phyloP scores from a whole-genome alignment of 192 early-diverging fungal genomes.

The Coemansia brasiliensis region DNA sequence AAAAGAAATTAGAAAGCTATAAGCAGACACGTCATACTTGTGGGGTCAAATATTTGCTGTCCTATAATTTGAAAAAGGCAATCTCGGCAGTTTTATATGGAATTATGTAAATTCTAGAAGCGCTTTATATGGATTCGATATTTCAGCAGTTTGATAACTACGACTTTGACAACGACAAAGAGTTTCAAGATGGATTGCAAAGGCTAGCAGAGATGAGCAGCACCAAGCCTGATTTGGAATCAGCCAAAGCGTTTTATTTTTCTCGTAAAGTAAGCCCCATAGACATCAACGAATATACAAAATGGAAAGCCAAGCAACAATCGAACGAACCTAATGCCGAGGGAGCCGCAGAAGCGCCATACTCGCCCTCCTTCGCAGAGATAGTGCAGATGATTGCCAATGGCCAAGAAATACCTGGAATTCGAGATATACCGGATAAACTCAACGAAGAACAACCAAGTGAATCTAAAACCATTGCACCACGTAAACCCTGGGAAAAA shows the following conservation, averaged over 20 bases:
- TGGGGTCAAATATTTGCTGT: background rate
- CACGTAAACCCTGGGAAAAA: slow-evolving; percentile 49
- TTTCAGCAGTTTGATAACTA: slow-evolving; percentile 31
- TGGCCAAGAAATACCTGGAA: slow-evolving; percentile 33
- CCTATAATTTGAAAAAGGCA: too few species aligned
- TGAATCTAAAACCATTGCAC: slow-evolving; percentile 20
- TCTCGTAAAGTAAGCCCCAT: slow-evolving; percentile 13
- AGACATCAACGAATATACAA: slow-evolving; percentile 10
- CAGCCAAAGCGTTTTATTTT: slow-evolving; percentile 42
- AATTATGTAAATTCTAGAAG: too few species aligned
- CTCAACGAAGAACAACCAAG: slow-evolving; percentile 34
- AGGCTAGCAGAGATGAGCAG: slow-evolving; percentile 15
- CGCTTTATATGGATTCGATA: background rate
- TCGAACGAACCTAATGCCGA: background rate
- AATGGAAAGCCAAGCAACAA: slow-evolving; percentile 26
- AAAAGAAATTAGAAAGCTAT: background rate
- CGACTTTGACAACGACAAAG: slow-evolving; percentile 30
- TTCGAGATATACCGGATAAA: slow-evolving; percentile 39
- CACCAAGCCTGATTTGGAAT: slow-evolving; percentile 1
- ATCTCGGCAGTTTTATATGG: too few species aligned
- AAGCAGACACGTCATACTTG: background rate
- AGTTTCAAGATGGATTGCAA: slow-evolving; percentile 34
- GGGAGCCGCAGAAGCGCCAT: background rate
- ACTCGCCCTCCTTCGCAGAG: slow-evolving; percentile 36
- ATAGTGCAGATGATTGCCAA: slow-evolving; percentile 36